These are phyloP conservation scores for Yarrowia hollandica DNA, from an alignment of 805 yeast genomes.

Conservation along the genomic window DNA sequence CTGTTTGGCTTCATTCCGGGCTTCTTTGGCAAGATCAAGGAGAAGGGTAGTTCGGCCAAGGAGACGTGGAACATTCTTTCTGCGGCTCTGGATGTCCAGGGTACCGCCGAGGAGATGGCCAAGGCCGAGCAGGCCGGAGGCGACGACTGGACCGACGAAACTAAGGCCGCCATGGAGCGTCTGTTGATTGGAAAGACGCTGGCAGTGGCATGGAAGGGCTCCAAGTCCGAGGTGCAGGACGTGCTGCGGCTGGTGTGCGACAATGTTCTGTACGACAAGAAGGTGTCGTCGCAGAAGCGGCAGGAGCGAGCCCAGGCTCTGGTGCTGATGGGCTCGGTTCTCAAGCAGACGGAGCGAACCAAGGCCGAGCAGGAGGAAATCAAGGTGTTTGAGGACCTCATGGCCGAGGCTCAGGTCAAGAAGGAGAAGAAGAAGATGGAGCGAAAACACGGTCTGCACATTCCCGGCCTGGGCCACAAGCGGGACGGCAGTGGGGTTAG, in stretches of 20 bases:
- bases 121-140: conserved; percentile 67
- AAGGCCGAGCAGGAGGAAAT: conserved; percentile 93
- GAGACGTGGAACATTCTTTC: conserved; percentile 80
- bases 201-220: conserved; percentile 94
- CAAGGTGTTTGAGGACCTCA: conserved; percentile 81
- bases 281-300: conserved; percentile 60
- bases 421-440: conserved; percentile 37
- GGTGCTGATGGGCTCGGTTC: conserved; percentile 66
- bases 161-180: conserved; percentile 76
- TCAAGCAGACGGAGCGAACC: conserved; percentile 67
- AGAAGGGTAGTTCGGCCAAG: conserved; percentile 78
- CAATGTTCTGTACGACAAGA: conserved; percentile 67
- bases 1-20: conserved; percentile 81
- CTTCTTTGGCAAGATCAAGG: conserved; percentile 74
- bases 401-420: conserved; percentile 76
- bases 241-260: conserved; percentile 83
- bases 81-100: conserved; percentile 85
- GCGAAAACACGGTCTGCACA: conserved; percentile 18
- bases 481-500: not conserved
- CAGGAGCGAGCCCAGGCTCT: conserved; percentile 78
- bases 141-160: conserved; percentile 55
- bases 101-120: conserved; percentile 69
- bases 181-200: conserved; percentile 82
- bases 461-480: conserved; percentile 7
- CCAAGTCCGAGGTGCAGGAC: conserved; percentile 79